Conservation (phyloP, 1,284 basidiomycete genomes). For the Cystobasidium slooffiae region DNA sequence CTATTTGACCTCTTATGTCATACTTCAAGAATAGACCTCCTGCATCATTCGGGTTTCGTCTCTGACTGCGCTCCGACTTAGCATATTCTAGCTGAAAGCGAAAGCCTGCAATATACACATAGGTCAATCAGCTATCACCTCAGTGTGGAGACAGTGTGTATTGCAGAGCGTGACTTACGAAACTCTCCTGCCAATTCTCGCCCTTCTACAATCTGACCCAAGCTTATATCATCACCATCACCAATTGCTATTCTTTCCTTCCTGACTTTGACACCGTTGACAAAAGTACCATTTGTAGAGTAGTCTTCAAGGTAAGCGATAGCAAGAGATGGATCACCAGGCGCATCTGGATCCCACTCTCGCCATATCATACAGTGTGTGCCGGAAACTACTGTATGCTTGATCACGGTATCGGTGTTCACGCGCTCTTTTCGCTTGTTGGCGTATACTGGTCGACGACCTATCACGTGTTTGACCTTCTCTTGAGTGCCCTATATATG, state of each 20-base stretch:
- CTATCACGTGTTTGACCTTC: conserved; percentile 32
- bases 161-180: background rate
- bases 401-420: conserved; percentile 45
- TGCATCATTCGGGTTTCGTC: conserved; percentile 36
- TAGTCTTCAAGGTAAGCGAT: conserved; percentile 48
- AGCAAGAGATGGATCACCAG: conserved; percentile 30
- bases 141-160: background rate
- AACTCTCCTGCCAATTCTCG: conserved; percentile 28
- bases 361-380: conserved; percentile 48
- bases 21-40: conserved; percentile 48
- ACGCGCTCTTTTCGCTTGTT: background rate
- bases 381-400: conserved; percentile 46
- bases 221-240: conserved; percentile 31
- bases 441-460: conserved; percentile 16
- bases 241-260: conserved; percentile 44
- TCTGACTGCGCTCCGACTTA: conserved; percentile 9
- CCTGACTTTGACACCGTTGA: conserved; percentile 47
- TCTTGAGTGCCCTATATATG: conserved; percentile 17
- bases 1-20: conserved; percentile 60
- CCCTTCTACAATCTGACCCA: conserved; percentile 5
- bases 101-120: conserved; percentile 7
- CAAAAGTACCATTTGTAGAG: conserved; percentile 51
- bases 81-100: conserved; percentile 32
- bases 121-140: too few species aligned
- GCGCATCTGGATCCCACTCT: conserved; percentile 37